These are phyloP conservation scores for Tricholoma matsutake DNA, from an alignment of 768 basidiomycete species.

Conservation along the genomic window DNA sequence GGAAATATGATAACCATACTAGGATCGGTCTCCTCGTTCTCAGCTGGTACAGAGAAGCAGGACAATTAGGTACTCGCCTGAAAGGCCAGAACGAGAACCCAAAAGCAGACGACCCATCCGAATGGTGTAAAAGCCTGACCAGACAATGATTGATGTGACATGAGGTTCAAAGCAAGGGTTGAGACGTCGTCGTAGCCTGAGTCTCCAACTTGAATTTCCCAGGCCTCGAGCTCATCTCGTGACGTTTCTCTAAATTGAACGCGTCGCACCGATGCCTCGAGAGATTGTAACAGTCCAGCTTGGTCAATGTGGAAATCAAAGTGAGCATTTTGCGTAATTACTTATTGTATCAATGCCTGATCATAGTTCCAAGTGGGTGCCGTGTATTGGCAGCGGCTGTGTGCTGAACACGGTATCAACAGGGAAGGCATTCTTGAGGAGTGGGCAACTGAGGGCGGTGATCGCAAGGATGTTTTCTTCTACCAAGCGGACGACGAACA, in stretches of 20 bases:
- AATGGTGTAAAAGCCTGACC: conserved; percentile 47
- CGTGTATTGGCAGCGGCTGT: conserved; percentile 97
- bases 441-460: conserved; percentile 93
- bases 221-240: too few relatives aligned
- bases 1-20: conserved; percentile 94
- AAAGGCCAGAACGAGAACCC: conserved; percentile 65
- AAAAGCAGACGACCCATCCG: conserved; percentile 64
- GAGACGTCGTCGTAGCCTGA: too few relatives aligned
- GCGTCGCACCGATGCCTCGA: conserved; percentile 55
- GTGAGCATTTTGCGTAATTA: conserved; percentile 40
- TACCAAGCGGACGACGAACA: conserved; percentile 99
- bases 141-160: conserved; percentile 10
- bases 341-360: neutral
- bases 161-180: conserved; percentile 1
- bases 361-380: conserved; percentile 70
- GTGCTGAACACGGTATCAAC: conserved; percentile 97
- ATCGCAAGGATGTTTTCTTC: conserved; percentile 99
- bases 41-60: neutral
- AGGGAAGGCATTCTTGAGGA: conserved; percentile 95
- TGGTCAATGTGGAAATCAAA: conserved; percentile 92
- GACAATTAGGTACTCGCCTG: conserved; percentile 31
- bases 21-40: neutral
- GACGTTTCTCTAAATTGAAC: neutral
- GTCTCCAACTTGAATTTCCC: neutral
- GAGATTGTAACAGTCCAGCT: conserved; percentile 83